A percentile compares a stretch with the other conserved stretches of the same genome.
Evolutionary conservation across 2,329 filamentous ascomycete genomes (phyloP).

Genomic region (Fusarium metavorans): DNA sequence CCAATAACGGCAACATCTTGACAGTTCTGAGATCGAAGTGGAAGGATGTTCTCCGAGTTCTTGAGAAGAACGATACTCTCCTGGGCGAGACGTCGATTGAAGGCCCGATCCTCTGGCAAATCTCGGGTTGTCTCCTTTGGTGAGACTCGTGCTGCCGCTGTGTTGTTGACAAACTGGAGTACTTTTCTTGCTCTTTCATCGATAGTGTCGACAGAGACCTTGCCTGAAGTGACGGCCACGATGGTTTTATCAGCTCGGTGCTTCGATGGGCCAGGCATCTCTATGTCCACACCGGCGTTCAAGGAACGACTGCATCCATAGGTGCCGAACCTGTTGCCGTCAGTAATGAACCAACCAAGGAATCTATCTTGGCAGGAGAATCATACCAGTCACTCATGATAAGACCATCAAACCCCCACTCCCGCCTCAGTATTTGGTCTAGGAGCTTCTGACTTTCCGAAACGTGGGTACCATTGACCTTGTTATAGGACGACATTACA

Average conservation of each 20-base stretch:
- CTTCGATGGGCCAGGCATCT: conserved; percentile 26
- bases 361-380: accelerated
- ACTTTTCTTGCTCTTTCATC: conserved; percentile 16
- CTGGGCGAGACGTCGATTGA: conserved; percentile 10
- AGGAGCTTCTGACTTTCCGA: conserved; percentile 20
- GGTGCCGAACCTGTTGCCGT: conserved; percentile 16
- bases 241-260: conserved; percentile 10
- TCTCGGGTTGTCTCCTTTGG: conserved; percentile 21
- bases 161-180: conserved; percentile 8
- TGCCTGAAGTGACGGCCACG: conserved; percentile 17
- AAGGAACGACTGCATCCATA: conserved; percentile 18
- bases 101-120: conserved; percentile 11
- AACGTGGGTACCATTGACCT: conserved; percentile 42
- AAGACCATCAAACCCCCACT: conserved; percentile 25
- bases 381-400: conserved; percentile 35
- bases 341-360: neutral
- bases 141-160: conserved; percentile 1
- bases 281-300: conserved; percentile 23
- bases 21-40: conserved; percentile 49
- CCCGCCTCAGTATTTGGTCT: conserved; percentile 7
- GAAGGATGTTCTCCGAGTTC: conserved; percentile 69
- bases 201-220: neutral
- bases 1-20: conserved; percentile 65
- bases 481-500: conserved; percentile 71
- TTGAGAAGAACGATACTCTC: conserved; percentile 72